Evolutionary conservation across 2,329 filamentous ascomycete genomes (phyloP), one percentile per base, ranked within the genome.

Genomic region (Monosporascus sp.): DNA sequence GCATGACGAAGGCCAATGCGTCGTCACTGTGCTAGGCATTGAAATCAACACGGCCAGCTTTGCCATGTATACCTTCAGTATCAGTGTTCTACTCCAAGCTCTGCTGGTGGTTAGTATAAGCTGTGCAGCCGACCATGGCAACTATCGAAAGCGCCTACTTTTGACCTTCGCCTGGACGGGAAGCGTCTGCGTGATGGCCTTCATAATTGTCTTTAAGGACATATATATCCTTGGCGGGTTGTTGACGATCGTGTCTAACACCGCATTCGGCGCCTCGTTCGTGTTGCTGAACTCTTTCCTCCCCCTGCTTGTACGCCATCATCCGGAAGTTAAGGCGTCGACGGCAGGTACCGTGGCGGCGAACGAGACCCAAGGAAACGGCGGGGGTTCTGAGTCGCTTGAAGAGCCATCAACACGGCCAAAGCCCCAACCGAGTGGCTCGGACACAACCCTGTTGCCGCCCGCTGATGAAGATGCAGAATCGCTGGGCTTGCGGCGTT

Each of bases 1-100:
- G 51, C 61, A 66, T 43, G 73, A 76, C 60, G 75, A 76, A 43
- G 79, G 78, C 48, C 90, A 95, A 68, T 99, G 94, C 66, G 77
- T 97, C 55, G 84, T 97, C 54, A 83, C 87, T 58, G 76, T 97
- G 5, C 74, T 96, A 24, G 93, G 93, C 6, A 70, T 88, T 55
- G 87, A 96, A 64, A 87, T 99, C 73, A 97, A 97, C 71, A 97
- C 93, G 1, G 92, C 93, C 37, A 95, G 89, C 70, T 97, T 97
- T 70, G 93, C 91, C 68, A 96, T 97, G 90, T 97, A 97, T 72
- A 97, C 91, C 2, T 99, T 99, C 71, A 96, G 91, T 53, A 77
- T 95, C 64, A 95, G 90, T 67, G 94, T 99, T 1, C 71, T 97
- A 20, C 70, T 97, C 11, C 94, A 99, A 69, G 89, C 92, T 1